Conservation (phyloP, 192 early-diverging fungal species). For the Coemansia sp. region DNA sequence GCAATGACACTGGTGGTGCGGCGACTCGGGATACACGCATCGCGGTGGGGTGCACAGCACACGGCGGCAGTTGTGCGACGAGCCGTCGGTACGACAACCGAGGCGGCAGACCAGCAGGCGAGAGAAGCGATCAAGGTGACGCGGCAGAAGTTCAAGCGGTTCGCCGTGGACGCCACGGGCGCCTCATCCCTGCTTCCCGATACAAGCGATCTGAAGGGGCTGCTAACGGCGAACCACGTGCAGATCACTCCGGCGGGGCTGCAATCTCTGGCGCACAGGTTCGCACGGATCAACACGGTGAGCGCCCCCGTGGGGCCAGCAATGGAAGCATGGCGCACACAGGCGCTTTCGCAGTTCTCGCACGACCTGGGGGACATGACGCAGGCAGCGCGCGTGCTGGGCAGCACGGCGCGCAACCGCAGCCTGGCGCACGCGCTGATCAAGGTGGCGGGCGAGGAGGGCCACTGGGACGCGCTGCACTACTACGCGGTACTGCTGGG, state of each 20-base stretch:
- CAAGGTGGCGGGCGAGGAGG: slow-evolving; percentile 48
- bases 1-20: too few relatives aligned
- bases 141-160: too few relatives aligned
- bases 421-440: slow-evolving; percentile 25
- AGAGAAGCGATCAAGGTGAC: too few relatives aligned
- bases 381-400: slow-evolving; percentile 12
- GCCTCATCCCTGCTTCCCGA: too few relatives aligned
- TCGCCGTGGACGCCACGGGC: too few relatives aligned
- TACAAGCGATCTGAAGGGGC: too few relatives aligned
- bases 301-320: neutral
- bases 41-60: too few relatives aligned
- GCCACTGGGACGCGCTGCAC: slow-evolving; percentile 20
- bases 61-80: too few relatives aligned
- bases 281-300: slow-evolving; percentile 10
- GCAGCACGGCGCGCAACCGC: slow-evolving; percentile 14
- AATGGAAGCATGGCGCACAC: slow-evolving; percentile 29
- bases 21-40: too few relatives aligned
- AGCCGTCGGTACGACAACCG: too few relatives aligned
- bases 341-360: slow-evolving; percentile 19
- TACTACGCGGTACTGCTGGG: slow-evolving; percentile 28
- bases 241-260: neutral
- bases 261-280: slow-evolving; percentile 14
- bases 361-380: slow-evolving; percentile 20
- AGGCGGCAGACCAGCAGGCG: too few relatives aligned
- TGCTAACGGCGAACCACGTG: too few relatives aligned